Conservation (phyloP, 2,329 filamentous ascomycete species). For the Penicillium griseofulvum region DNA sequence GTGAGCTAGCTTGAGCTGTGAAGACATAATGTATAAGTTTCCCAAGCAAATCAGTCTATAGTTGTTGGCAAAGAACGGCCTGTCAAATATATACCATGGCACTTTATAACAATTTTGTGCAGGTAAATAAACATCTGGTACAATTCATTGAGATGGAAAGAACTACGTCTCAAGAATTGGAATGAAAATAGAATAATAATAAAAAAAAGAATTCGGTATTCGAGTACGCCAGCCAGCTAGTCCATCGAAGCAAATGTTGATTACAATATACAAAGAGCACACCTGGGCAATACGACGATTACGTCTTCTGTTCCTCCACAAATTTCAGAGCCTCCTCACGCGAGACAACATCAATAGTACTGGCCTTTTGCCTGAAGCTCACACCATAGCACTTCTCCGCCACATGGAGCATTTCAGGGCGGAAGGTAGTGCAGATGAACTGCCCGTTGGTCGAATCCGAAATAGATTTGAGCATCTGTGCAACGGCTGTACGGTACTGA, state of each 20-base stretch:
- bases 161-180: neutral
- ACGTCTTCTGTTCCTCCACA: constrained; percentile 75
- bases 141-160: neutral
- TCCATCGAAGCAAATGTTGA: constrained; percentile 11
- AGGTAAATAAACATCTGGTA: neutral
- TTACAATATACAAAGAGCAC: constrained; percentile 12
- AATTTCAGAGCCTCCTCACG: constrained; percentile 87
- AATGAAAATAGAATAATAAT: neutral
- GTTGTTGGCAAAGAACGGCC: neutral
- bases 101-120: neutral
- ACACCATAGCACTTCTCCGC: constrained; percentile 98
- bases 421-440: constrained; percentile 98
- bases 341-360: constrained; percentile 85
- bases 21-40: neutral
- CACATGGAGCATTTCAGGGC: constrained; percentile 91
- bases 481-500: constrained; percentile 95
- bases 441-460: constrained; percentile 62
- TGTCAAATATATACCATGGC: neutral
- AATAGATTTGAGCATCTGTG: constrained; percentile 78
- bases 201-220: constrained; percentile 18
- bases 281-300: constrained; percentile 4
- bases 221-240: constrained; percentile 14
- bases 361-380: constrained; percentile 86
- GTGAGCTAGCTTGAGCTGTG: constrained; percentile 14
- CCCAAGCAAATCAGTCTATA: neutral